A percentile compares a stretch with the other conserved stretches of the same genome.
phyloP scores from a whole-genome alignment of 78 protist species.

The Dictyostelium firmibasis region DNA sequence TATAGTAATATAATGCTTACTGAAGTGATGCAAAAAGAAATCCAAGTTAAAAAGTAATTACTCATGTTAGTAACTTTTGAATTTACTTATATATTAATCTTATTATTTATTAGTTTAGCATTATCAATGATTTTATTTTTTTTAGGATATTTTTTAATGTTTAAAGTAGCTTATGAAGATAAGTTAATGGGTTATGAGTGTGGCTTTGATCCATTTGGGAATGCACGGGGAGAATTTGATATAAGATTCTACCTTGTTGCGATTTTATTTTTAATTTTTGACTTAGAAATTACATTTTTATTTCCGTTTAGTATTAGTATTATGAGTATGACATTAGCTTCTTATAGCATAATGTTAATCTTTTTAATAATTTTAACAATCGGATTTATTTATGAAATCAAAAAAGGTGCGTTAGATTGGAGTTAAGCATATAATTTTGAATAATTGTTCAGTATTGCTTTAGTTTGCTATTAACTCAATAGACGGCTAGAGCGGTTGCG shows the following conservation, averaged over 20 bases:
- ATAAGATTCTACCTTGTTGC: constrained; percentile 17
- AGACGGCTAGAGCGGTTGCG: no score
- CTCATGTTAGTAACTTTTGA: neutral
- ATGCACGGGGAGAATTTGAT: constrained; percentile 24
- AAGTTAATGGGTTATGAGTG: constrained; percentile 34
- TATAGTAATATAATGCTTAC: neutral
- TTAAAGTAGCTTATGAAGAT: constrained; percentile 37
- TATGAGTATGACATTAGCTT: neutral
- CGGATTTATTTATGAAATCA: constrained; percentile 32
- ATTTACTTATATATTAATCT: neutral
- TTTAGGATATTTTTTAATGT: constrained; percentile 14
- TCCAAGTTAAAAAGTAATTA: neutral
- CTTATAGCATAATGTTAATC: neutral
- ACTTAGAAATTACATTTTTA: constrained; percentile 30
- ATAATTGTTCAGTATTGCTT: no score
- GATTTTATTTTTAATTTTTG: constrained; percentile 41
- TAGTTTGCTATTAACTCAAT: no score
- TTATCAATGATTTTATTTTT: constrained; percentile 8
- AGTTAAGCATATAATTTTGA: no score
- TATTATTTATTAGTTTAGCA: neutral
- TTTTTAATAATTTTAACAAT: constrained; percentile 38
- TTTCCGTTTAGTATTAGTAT: constrained; percentile 31
- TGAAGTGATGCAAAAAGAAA: no score
- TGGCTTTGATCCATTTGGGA: constrained; percentile 41
- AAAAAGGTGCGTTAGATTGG: constrained; percentile 58